Conservation (phyloP, 768 basidiomycete species). For the Brasilioporus rufonigricans region DNA sequence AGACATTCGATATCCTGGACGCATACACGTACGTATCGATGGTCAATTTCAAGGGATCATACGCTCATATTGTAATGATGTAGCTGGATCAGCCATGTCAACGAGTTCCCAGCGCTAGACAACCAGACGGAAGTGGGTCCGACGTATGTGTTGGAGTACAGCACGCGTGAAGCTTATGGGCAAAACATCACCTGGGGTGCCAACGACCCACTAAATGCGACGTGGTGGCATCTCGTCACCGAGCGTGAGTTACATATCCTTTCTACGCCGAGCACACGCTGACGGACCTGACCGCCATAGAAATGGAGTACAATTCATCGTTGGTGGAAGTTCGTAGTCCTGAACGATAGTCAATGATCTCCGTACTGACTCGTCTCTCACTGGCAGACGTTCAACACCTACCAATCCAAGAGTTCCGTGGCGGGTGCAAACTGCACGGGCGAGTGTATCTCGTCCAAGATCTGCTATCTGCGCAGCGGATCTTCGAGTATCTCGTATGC, state of each 20-base stretch:
- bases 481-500: conserved; percentile 55
- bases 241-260: conserved; percentile 43
- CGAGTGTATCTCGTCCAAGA: conserved; percentile 56
- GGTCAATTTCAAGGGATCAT: too few relatives aligned
- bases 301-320: conserved; percentile 22
- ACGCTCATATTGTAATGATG: neutral
- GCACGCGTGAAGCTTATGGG: conserved; percentile 65
- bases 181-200: conserved; percentile 49
- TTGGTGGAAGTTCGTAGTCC: conserved; percentile 23
- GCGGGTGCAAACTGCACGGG: conserved; percentile 51
- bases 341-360: too few relatives aligned
- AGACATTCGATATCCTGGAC: conserved; percentile 75
- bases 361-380: too few relatives aligned
- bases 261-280: neutral
- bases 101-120: conserved; percentile 54
- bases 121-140: conserved; percentile 62
- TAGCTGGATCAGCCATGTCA: conserved; percentile 67
- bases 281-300: conserved; percentile 2
- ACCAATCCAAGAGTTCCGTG: conserved; percentile 67
- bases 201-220: conserved; percentile 69
- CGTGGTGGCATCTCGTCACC: conserved; percentile 82
- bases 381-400: conserved; percentile 54
- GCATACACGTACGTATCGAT: conserved; percentile 60
- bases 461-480: conserved; percentile 72
- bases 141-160: conserved; percentile 60